Evolutionary conservation across 352 stramenopile genomes (phyloP).

Genomic region (Phytopythium aichiense): DNA sequence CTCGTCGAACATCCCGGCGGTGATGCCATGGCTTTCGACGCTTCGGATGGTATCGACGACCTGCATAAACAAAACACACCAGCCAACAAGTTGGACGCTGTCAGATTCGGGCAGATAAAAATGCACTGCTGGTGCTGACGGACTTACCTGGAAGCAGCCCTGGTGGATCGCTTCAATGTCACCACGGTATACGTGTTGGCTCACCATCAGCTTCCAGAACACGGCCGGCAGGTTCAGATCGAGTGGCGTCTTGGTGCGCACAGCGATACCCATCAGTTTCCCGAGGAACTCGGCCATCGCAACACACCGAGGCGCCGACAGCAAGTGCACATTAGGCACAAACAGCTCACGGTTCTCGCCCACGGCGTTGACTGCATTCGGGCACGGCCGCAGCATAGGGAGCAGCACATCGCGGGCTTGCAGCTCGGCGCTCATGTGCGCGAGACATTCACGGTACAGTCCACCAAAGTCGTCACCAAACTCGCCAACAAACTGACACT

Average conservation of each 20-base stretch:
- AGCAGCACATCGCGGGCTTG: slow-evolving; percentile 70
- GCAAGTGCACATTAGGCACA: slow-evolving; percentile 67
- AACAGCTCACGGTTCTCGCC: slow-evolving; percentile 90
- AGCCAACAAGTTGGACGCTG: not conserved
- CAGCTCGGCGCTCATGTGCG: slow-evolving; percentile 84
- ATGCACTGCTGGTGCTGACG: not conserved
- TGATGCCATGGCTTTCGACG: slow-evolving; percentile 73
- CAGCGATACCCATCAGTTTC: slow-evolving; percentile 92
- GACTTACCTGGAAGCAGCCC: slow-evolving; percentile 60
- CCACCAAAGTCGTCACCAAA: slow-evolving; percentile 90
- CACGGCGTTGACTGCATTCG: slow-evolving; percentile 80
- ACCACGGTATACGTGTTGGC: slow-evolving; percentile 58
- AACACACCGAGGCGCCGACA: slow-evolving; percentile 41
- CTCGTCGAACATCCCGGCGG: slow-evolving; percentile 85
- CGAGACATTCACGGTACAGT: slow-evolving; percentile 87
- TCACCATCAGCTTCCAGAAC: slow-evolving; percentile 92
- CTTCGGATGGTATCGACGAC: slow-evolving; percentile 89
- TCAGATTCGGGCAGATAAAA: not conserved
- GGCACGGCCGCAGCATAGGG: slow-evolving; percentile 82
- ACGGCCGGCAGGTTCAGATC: slow-evolving; percentile 89
- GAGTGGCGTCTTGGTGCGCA: slow-evolving; percentile 91
- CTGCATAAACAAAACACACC: slow-evolving; percentile 5
- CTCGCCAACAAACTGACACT: slow-evolving; percentile 90
- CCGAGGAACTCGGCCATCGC: slow-evolving; percentile 94
- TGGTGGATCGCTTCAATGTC: slow-evolving; percentile 87